Base-by-base conservation (phyloP, 139 green algal species). In the Mesotaenium endlicherianum region DNA sequence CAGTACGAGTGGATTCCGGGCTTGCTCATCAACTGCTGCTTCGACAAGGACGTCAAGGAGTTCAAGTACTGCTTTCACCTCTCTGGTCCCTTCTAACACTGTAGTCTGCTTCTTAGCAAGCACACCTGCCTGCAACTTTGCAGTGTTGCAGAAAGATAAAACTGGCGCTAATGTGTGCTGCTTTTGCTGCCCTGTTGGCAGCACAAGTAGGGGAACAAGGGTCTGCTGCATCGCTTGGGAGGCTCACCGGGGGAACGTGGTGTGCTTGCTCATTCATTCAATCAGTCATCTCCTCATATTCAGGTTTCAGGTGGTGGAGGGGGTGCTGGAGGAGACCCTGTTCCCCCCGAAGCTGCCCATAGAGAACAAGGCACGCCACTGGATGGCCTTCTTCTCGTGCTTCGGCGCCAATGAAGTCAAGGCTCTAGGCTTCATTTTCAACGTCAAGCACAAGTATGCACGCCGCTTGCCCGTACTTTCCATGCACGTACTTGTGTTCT, bases 311-410 rank as follows among this genome's bases (percentile, higher is more conserved):
- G 64, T 11, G 53, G 53, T 64, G 53, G 53, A 26, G 79, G 75
- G 78, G 81, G 71, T 71, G 38, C 1, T 91, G 87, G 68, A 71
- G 16, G 71, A 90, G 14, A 91, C 93, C 40, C 77, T 97, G 50
- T 89, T 97, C 30, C 86, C 90, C 0, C 1, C 77, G 4, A 84
- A 86, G 57, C 60, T 93, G 69, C 34, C 76, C 0, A 39, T 76
- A 2, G 81, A 59, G 38, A 57, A 71, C 16, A 58, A 79, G 34
- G 69, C 80, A 3, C 26, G 53, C 6, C 77, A 79, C 4, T 92
- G 77, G 82, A 58, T 67, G 1, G 42, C 45, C 30, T 44, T 88
- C 20, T 87, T 44, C 77, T 70, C 59, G 53, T 40, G 6, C 20
- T 69, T 71, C 31, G 79, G 55, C 31, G 58, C 36, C 8, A 5